A percentile compares a stretch with the other conserved stretches of the same genome.
These are phyloP conservation scores for Lyophyllum decastes DNA, from an alignment of 768 basidiomycete genomes.

Conservation along the genomic window DNA sequence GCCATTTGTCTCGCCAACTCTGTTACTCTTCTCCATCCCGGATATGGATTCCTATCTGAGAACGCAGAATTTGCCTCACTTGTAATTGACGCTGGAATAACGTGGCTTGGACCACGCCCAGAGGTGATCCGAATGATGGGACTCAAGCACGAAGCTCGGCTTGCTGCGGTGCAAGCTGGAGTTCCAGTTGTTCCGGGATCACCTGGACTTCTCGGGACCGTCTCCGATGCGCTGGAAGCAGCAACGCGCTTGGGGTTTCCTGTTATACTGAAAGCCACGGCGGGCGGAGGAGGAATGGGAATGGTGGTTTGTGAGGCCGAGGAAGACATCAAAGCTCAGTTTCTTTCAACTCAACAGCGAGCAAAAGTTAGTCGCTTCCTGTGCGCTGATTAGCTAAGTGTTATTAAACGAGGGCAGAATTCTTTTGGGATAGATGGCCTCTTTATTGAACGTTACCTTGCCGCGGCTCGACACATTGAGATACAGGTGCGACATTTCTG, in stretches of 20 bases:
- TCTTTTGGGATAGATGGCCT: slow-evolving; percentile 53
- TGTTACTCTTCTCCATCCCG: slow-evolving; percentile 60
- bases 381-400: not conserved
- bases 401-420: slow-evolving; percentile 24
- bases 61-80: slow-evolving; percentile 54
- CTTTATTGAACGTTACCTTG: slow-evolving; percentile 62
- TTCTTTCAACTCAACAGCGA: slow-evolving; percentile 37
- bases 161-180: slow-evolving; percentile 44
- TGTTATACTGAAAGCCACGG: slow-evolving; percentile 67
- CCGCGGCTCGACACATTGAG: slow-evolving; percentile 62
- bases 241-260: slow-evolving; percentile 54
- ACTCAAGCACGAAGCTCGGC: slow-evolving; percentile 59
- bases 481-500: slow-evolving; percentile 59
- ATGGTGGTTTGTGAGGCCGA: slow-evolving; percentile 52
- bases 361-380: slow-evolving; percentile 42
- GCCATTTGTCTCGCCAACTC: slow-evolving; percentile 38
- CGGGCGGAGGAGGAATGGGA: slow-evolving; percentile 73
- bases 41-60: slow-evolving; percentile 69
- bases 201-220: slow-evolving; percentile 41
- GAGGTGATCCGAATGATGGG: slow-evolving; percentile 57
- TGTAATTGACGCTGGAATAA: slow-evolving; percentile 48
- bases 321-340: slow-evolving; percentile 35
- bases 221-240: slow-evolving; percentile 40
- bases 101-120: slow-evolving; percentile 59
- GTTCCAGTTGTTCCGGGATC: slow-evolving; percentile 62